Percentiles rank a stretch among this genome's conserved stretches.
phyloP scores from a whole-genome alignment of 768 basidiomycete genomes.

The Lactarius evosmus region DNA sequence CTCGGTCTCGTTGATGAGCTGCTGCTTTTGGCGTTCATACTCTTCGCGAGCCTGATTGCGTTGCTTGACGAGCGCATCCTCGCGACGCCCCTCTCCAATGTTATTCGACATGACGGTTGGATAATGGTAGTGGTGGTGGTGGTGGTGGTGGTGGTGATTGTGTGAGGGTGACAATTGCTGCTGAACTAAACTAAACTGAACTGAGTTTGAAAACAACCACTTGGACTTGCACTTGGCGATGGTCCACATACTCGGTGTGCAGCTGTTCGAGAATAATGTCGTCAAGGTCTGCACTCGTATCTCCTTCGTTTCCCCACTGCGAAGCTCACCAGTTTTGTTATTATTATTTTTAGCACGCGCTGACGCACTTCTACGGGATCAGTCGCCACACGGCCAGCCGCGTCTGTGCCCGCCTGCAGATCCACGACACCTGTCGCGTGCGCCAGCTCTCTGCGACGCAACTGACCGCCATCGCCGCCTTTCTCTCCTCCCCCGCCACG shows the following conservation, averaged over 20 bases:
- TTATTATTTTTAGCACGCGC: constrained; percentile 61
- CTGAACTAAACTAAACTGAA: too few relatives aligned
- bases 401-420: constrained; percentile 87
- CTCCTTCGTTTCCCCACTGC: not conserved
- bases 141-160: constrained; percentile 4
- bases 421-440: constrained; percentile 83
- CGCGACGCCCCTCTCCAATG: constrained; percentile 80
- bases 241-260: constrained; percentile 87
- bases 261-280: constrained; percentile 71
- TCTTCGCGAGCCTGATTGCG: constrained; percentile 77
- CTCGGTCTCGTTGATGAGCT: constrained; percentile 84
- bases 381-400: constrained; percentile 70
- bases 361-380: constrained; percentile 88
- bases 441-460: constrained; percentile 81
- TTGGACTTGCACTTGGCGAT: constrained; percentile 38
- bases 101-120: constrained; percentile 59
- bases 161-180: constrained; percentile 18
- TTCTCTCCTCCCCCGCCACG: constrained; percentile 86
- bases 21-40: constrained; percentile 76
- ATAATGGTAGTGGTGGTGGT: constrained; percentile 15
- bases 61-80: constrained; percentile 82
- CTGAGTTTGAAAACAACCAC: constrained; percentile 23
- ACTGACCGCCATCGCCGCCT: constrained; percentile 88
- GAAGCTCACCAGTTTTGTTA: not conserved
- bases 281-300: constrained; percentile 58